Conservation (phyloP, 176 grass and related monocot species). For the Eleusine coracana region DNA sequence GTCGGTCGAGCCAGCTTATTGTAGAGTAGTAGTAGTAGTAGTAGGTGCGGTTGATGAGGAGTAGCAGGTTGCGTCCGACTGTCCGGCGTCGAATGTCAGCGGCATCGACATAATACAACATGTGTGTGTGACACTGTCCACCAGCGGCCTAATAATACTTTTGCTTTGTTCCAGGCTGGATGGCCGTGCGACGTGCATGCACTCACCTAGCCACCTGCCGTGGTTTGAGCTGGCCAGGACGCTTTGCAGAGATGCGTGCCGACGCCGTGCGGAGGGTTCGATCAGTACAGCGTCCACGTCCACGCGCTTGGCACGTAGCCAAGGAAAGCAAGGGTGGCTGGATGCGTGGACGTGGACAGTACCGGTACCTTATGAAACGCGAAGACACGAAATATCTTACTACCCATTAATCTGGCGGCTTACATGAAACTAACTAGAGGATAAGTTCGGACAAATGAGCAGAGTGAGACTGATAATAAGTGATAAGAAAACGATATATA, state of each 20-base stretch:
- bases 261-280: neutral
- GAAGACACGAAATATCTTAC: neutral
- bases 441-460: too few species aligned
- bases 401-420: neutral
- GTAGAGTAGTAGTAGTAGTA: neutral
- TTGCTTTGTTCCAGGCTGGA: neutral
- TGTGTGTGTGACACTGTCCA: neutral
- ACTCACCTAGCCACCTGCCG: neutral
- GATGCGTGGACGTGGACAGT: neutral
- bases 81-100: neutral
- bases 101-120: neutral
- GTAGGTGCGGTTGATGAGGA: neutral
- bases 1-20: neutral
- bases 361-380: neutral
- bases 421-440: too few species aligned
- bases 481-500: too few species aligned
- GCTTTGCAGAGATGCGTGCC: neutral
- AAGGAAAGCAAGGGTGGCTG: too few species aligned
- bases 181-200: neutral
- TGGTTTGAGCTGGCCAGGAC: constrained; percentile 14
- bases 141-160: neutral
- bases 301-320: constrained; percentile 11
- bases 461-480: too few species aligned
- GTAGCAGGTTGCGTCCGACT: neutral
- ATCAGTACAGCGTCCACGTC: constrained; percentile 11